Evolutionary conservation across 306 rosid genomes (phyloP), one percentile per base, ranked within the genome.

Genomic region (Fagus crenata): DNA sequence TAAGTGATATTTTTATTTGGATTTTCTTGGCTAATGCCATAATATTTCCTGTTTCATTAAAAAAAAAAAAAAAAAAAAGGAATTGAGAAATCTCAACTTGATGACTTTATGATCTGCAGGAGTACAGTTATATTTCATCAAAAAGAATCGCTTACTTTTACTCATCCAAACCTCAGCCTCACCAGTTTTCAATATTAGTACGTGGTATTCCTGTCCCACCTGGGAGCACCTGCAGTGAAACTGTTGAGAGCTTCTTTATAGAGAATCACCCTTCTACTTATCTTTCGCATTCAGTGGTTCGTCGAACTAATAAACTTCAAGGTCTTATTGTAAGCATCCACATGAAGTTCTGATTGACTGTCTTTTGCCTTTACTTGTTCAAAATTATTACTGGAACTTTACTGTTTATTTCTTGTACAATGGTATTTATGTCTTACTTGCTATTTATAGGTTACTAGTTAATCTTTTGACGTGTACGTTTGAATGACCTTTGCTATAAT

Each of bases 211-310:
- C 98, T 40, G 77, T 85, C 71, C 82, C 90, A 59, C 81, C 89
- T 67, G 97, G 88, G 77, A 77, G 91, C 80, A 89, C 89, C 55
- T 87, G 87, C 80, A 71, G 82, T 71, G 92, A 91, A 58, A 78
- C 83, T 51, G 95, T 93, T 54, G 92, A 91, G 78, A 84, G 28
- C 0, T 91, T 93, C 82, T 91, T 91, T 83, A 77, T n/a, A 7
- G 97, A 93, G 85, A 79, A 84, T 80, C 88, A 93, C 80, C 86
- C 93, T 69, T 86, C 95, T 31, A 88, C 97, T 2, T 93, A 93
- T 87, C 93, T 85, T 75, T 93, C 93, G 32, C 89, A 89, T 82
- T 72, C 89, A 0, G 88, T 93, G 58, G 74, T 93, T 53, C 92
- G 73, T 18, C 89, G 82, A 53, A 86, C 77, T 74, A 63, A 72